phyloP scores from a whole-genome alignment of 176 grass and related monocot species.

The Zoysia pacifica region DNA sequence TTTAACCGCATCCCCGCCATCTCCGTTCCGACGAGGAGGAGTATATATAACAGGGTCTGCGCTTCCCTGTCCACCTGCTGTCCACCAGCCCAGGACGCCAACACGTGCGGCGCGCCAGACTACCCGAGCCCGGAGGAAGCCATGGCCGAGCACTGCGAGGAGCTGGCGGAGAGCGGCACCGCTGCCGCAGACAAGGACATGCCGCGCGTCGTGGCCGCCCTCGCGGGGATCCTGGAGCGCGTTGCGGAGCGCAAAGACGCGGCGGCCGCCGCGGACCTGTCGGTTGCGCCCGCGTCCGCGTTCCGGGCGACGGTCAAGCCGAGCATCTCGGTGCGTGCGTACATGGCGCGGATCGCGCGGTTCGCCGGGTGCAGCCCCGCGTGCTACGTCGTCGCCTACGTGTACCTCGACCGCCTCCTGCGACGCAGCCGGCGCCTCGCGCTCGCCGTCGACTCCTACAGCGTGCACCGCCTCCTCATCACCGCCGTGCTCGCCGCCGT shows the following conservation, averaged over 20 bases:
- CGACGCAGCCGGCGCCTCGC: slow-evolving; percentile 38
- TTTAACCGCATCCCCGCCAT: neutral
- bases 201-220: slow-evolving; percentile 53
- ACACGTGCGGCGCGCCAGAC: slow-evolving; percentile 18
- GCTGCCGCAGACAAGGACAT: slow-evolving; percentile 15
- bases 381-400: slow-evolving; percentile 78
- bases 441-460: slow-evolving; percentile 66
- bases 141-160: slow-evolving; percentile 45
- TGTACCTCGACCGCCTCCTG: slow-evolving; percentile 74
- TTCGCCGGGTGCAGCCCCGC: slow-evolving; percentile 66
- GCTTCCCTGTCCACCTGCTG: slow-evolving; percentile 8
- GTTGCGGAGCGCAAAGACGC: slow-evolving; percentile 65
- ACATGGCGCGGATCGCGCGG: slow-evolving; percentile 60
- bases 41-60: slow-evolving; percentile 11
- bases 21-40: neutral
- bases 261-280: slow-evolving; percentile 2
- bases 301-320: slow-evolving; percentile 66
- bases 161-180: slow-evolving; percentile 44
- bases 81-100: slow-evolving; percentile 27
- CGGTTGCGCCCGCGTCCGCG: slow-evolving; percentile 34
- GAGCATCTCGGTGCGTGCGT: slow-evolving; percentile 57
- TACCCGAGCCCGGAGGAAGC: slow-evolving; percentile 13
- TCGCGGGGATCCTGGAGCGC: slow-evolving; percentile 67
- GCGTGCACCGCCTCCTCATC: slow-evolving; percentile 72
- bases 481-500: slow-evolving; percentile 61